A percentile compares a stretch with the other conserved stretches of the same genome.
Evolutionary conservation across 148 eudicot genomes (phyloP).

Genomic region (Spergularia bocconei): DNA sequence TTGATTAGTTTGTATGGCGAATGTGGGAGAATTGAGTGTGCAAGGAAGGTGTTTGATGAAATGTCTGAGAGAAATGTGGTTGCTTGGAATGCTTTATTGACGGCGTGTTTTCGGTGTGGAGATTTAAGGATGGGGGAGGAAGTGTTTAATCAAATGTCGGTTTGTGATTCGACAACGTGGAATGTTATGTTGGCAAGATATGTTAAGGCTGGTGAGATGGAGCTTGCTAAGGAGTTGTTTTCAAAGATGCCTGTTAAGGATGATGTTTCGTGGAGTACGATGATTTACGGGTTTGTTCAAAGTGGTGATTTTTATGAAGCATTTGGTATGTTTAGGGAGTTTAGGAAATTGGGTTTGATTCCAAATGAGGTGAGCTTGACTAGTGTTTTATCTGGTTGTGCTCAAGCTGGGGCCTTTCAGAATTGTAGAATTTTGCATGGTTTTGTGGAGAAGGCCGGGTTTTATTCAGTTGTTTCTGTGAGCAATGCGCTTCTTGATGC

Average conservation of each 20-base stretch:
- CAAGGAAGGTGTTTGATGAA: slow-evolving; percentile 58
- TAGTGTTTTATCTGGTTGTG: slow-evolving; percentile 51
- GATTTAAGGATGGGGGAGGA: slow-evolving; percentile 35
- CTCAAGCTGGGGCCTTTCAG: slow-evolving; percentile 55
- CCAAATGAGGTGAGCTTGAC: slow-evolving; percentile 62
- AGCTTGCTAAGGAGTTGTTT: slow-evolving; percentile 42
- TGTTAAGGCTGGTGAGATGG: slow-evolving; percentile 42
- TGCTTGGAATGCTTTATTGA: slow-evolving; percentile 66
- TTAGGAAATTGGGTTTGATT: slow-evolving; percentile 32
- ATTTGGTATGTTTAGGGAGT: slow-evolving; percentile 42
- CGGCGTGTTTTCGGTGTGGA: slow-evolving; percentile 49
- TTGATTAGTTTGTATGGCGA: slow-evolving; percentile 55
- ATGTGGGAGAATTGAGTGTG: slow-evolving; percentile 42
- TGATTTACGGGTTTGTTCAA: slow-evolving; percentile 53
- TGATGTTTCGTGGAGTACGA: slow-evolving; percentile 67
- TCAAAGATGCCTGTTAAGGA: slow-evolving; percentile 45
- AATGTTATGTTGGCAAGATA: slow-evolving; percentile 61
- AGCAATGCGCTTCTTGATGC: slow-evolving; percentile 52
- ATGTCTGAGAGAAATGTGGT: slow-evolving; percentile 54
- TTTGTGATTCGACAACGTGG: slow-evolving; percentile 39
- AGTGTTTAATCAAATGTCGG: slow-evolving; percentile 41
- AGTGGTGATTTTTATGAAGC: slow-evolving; percentile 50
- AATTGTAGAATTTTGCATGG: slow-evolving; percentile 48
- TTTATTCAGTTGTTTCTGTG: slow-evolving; percentile 39
- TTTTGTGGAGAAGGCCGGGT: slow-evolving; percentile 49